Evolutionary conservation across 345 rosid genomes (phyloP).

Genomic region (Brassica rapa): DNA sequence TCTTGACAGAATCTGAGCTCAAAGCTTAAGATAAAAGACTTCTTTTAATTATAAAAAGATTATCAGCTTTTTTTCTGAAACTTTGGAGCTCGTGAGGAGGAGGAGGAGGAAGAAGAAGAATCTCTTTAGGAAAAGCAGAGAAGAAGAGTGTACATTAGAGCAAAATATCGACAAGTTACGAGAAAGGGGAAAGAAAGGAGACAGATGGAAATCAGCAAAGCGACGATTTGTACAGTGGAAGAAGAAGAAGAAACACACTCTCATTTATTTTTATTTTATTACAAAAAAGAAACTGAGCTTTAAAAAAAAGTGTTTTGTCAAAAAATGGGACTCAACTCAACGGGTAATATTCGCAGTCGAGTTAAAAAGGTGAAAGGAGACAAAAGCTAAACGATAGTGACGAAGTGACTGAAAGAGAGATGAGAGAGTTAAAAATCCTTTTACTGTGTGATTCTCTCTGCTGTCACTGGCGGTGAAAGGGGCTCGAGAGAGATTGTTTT

Average conservation of each 20-base stretch:
- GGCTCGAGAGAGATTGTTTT: slow-evolving; percentile 46
- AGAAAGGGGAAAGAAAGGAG: slow-evolving; percentile 33
- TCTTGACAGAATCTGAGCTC: neutral
- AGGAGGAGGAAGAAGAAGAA: slow-evolving; percentile 6
- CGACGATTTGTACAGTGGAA: slow-evolving; percentile 39
- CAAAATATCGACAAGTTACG: slow-evolving; percentile 8
- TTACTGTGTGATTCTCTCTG: slow-evolving; percentile 33
- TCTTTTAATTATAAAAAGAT: neutral
- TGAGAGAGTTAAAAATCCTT: slow-evolving; percentile 7
- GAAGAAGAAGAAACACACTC: slow-evolving; percentile 1
- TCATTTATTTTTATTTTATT: neutral
- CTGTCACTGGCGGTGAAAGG: slow-evolving; percentile 38
- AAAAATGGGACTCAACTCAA: slow-evolving; percentile 15
- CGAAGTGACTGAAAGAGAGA: slow-evolving; percentile 37
- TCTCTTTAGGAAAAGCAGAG: slow-evolving; percentile 21
- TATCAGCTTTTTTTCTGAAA: slow-evolving; percentile 24
- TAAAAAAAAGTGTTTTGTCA: neutral
- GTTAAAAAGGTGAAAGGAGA: slow-evolving; percentile 25
- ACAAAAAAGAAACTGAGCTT: neutral
- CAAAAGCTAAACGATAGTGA: slow-evolving; percentile 33
- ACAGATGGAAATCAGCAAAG: slow-evolving; percentile 31
- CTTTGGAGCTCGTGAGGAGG: slow-evolving; percentile 26
- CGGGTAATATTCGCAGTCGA: slow-evolving; percentile 30
- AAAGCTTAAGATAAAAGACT: neutral
- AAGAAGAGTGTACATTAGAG: slow-evolving; percentile 26